Evolutionary conservation across 768 basidiomycete species (phyloP).

Genomic region (Vishniacozyma victoriae): DNA sequence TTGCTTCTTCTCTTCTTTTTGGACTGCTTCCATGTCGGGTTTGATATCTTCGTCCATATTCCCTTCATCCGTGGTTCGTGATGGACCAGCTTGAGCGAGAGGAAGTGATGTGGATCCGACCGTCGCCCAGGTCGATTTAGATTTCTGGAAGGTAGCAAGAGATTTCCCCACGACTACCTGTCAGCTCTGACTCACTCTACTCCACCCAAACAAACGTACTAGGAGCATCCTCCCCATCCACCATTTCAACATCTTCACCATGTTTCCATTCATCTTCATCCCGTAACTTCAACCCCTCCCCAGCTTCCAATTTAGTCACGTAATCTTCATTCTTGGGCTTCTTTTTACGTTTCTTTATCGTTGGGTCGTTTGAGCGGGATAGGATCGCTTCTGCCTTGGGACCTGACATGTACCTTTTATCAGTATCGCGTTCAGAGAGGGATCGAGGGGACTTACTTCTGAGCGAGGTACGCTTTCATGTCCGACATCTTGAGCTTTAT

Average conservation of each 20-base stretch:
- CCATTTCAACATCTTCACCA: conserved; percentile 31
- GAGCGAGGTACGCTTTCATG: conserved; percentile 43
- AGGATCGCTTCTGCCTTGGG: conserved; percentile 94
- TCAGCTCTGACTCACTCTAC: conserved; percentile 14
- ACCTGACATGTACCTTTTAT: conserved; percentile 77
- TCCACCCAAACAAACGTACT: conserved; percentile 31
- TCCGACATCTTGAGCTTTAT: conserved; percentile 36
- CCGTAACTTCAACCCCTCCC: conserved; percentile 40
- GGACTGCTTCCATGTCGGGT: conserved; percentile 5
- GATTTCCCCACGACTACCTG: conserved; percentile 35
- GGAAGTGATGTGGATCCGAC: conserved; percentile 27
- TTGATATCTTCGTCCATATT: conserved; percentile 2
- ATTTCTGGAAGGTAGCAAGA: conserved; percentile 36
- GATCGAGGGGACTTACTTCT: conserved; percentile 27
- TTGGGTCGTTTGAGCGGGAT: conserved; percentile 53
- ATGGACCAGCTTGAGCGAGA: conserved; percentile 5
- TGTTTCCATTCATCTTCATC: conserved; percentile 47
- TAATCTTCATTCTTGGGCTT: conserved; percentile 53
- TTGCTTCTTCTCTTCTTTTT: conserved; percentile 10
- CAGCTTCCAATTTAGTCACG: conserved; percentile 11
- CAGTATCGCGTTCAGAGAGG: not conserved
- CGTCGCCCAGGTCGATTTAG: conserved; percentile 34
- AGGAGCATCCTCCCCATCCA: conserved; percentile 45
- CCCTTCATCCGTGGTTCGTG: conserved; percentile 11
- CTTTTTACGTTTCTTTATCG: conserved; percentile 57